These are phyloP conservation scores for Fusarium euwallaceae DNA, from an alignment of 2,329 filamentous ascomycete species.

Conservation along the genomic window DNA sequence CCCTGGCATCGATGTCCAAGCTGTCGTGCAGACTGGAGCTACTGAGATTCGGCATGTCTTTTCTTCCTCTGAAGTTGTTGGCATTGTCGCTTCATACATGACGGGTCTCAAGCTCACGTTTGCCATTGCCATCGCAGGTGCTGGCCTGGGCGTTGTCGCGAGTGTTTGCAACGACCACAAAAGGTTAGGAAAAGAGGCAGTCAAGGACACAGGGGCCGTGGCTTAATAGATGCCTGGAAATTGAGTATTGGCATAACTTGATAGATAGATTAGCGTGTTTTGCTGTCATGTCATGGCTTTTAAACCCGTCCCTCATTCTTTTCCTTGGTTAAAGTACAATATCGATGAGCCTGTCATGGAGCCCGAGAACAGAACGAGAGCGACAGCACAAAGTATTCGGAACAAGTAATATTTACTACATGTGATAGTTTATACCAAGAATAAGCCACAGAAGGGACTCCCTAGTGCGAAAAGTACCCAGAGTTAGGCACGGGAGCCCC, in stretches of 20 bases:
- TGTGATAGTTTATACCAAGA: background rate
- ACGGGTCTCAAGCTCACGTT: constrained; percentile 73
- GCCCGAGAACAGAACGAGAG: too few relatives aligned
- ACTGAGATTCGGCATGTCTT: constrained; percentile 70
- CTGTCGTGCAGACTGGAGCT: constrained; percentile 59
- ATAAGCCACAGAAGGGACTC: background rate
- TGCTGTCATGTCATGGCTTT: background rate
- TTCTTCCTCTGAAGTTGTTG: constrained; percentile 58
- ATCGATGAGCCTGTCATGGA: too few relatives aligned
- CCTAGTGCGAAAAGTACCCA: constrained; percentile 10
- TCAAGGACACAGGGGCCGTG: background rate
- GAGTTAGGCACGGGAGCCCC: constrained; percentile 17
- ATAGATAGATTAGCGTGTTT: background rate
- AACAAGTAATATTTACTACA: background rate
- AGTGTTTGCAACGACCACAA: background rate
- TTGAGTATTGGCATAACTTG: background rate
- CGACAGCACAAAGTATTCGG: too few relatives aligned
- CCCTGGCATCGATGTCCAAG: constrained; percentile 52
- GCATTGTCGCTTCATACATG: constrained; percentile 73
- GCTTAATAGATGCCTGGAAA: background rate
- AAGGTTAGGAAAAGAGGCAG: background rate
- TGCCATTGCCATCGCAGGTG: constrained; percentile 67
- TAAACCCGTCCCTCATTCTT: too few relatives aligned
- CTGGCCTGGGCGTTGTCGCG: constrained; percentile 47
- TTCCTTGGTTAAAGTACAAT: too few relatives aligned